A percentile compares a stretch with the other conserved stretches of the same genome.
phyloP scores from a whole-genome alignment of 225 moss, liverwort and hornwort species.

The Lunularia cruciata region DNA sequence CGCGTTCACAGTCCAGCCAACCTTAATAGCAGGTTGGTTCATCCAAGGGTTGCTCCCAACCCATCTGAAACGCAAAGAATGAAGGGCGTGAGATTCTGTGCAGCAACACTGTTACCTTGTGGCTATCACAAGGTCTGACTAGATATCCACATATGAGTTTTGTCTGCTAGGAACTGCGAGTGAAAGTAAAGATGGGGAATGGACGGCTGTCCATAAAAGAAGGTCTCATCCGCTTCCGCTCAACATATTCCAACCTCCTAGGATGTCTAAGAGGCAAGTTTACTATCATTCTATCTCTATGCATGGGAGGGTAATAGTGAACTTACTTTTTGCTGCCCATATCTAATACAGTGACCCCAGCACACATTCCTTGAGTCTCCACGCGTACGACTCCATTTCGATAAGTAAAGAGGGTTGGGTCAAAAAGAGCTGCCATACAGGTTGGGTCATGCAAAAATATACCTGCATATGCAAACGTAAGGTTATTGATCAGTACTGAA shows the following conservation, averaged over 20 bases:
- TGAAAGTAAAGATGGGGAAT: no score
- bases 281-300: no score
- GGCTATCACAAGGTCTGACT: not conserved
- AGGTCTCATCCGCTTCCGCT: no score
- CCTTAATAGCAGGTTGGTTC: slow-evolving; percentile 51
- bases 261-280: no score
- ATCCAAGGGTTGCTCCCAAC: slow-evolving; percentile 63
- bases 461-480: slow-evolving; percentile 40
- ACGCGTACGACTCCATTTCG: slow-evolving; percentile 71
- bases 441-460: slow-evolving; percentile 84
- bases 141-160: not conserved
- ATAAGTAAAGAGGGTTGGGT: slow-evolving; percentile 70
- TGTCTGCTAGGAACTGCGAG: no score
- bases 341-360: slow-evolving; percentile 73
- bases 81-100: not conserved
- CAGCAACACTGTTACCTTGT: no score
- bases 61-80: slow-evolving; percentile 50
- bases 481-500: not conserved
- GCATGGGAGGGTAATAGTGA: not conserved
- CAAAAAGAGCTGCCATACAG: slow-evolving; percentile 69
- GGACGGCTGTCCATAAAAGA: no score
- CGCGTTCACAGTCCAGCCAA: slow-evolving; percentile 72
- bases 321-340: slow-evolving; percentile 68
- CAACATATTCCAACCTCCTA: no score
- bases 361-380: slow-evolving; percentile 65